Conservation (phyloP, 371 early-diverging fungal genomes). For the Chytridiales sp. region DNA sequence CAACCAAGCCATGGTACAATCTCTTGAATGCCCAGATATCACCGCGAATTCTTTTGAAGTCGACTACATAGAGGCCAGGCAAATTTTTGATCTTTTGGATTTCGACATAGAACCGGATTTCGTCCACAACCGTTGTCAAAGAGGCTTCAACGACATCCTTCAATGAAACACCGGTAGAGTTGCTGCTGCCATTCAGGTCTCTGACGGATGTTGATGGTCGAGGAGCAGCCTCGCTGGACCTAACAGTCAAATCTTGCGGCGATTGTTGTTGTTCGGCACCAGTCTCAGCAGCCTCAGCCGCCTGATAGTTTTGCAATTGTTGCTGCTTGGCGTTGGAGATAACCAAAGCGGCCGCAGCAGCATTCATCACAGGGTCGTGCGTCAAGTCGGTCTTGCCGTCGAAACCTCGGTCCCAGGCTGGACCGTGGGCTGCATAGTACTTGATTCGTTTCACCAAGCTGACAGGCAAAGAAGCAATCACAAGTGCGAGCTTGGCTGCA, state of each 20-base stretch:
- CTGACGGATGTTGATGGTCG: no score
- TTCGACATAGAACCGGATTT: slow-evolving; percentile 74
- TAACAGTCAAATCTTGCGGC: no score
- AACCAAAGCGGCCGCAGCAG: no score
- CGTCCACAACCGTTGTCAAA: slow-evolving; percentile 15
- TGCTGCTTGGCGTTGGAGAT: no score
- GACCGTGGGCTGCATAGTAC: slow-evolving; percentile 31
- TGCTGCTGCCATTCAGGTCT: no score
- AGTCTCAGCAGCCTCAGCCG: no score
- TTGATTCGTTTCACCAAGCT: slow-evolving; percentile 28
- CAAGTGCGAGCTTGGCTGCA: slow-evolving; percentile 2
- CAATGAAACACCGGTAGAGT: no score
- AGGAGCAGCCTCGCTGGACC: no score
- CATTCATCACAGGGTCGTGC: no score
- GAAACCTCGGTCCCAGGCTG: slow-evolving; percentile 33
- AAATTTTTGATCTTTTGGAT: slow-evolving; percentile 86
- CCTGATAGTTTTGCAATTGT: no score
- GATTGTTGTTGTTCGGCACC: no score
- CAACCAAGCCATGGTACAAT: slow-evolving; percentile 66
- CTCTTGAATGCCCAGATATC: slow-evolving; percentile 93
- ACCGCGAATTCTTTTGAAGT: slow-evolving; percentile 80
- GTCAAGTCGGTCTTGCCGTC: slow-evolving; percentile 15
- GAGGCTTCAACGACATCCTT: background rate
- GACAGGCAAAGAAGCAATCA: slow-evolving; percentile 37
- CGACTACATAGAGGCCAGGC: slow-evolving; percentile 83